Percentiles rank a stretch among this genome's conserved stretches.
Evolutionary conservation across 192 early-diverging fungal species (phyloP).

Genomic region (Glomus cerebriforme): DNA sequence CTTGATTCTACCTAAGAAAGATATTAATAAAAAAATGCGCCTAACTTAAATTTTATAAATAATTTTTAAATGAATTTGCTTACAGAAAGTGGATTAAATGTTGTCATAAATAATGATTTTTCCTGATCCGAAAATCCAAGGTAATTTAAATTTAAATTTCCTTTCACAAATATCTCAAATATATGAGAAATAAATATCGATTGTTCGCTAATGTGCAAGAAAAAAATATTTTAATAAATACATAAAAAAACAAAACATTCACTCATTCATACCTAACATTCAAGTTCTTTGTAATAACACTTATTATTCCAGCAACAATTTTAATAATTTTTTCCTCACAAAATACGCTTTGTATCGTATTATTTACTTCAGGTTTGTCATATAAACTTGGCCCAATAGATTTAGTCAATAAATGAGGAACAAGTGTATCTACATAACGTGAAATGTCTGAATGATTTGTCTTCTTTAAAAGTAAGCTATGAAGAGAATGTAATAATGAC

Average conservation of each 20-base stretch:
- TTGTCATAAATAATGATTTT: neutral
- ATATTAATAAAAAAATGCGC: neutral
- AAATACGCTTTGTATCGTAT: conserved; percentile 34
- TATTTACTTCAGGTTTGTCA: conserved; percentile 21
- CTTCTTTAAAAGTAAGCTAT: conserved; percentile 45
- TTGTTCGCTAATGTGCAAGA: neutral
- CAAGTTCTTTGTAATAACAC: conserved; percentile 46
- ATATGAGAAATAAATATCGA: neutral
- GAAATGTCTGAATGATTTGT: conserved; percentile 46
- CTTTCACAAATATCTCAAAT: neutral
- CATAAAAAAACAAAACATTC: no score
- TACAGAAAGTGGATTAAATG: neutral
- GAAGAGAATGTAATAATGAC: conserved; percentile 48
- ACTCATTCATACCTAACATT: conserved; percentile 50
- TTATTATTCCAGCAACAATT: conserved; percentile 44
- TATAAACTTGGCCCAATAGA: conserved; percentile 46
- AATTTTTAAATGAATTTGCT: neutral
- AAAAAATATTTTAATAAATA: conserved; percentile 1
- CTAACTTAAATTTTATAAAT: neutral
- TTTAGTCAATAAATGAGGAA: conserved; percentile 45
- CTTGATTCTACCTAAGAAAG: conserved; percentile 23
- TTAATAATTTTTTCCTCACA: conserved; percentile 40
- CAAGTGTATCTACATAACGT: conserved; percentile 41
- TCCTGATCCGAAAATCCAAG: neutral
- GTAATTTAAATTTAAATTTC: neutral